Evolutionary conservation across 2,329 filamentous ascomycete genomes (phyloP).

Genomic region (Xylaria sp.): DNA sequence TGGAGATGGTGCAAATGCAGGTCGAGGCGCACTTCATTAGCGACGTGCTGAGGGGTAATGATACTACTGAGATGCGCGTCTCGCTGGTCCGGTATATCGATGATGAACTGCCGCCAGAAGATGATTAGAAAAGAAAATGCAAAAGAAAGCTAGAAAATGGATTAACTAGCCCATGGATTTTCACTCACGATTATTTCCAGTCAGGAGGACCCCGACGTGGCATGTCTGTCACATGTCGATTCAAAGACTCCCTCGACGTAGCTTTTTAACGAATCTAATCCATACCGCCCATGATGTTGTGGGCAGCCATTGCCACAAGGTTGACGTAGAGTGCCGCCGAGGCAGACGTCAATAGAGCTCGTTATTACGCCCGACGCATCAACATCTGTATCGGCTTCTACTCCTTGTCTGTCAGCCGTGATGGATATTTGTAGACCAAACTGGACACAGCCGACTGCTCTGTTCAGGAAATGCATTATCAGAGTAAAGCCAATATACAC

Average conservation of each 20-base stretch:
- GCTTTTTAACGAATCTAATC: not conserved
- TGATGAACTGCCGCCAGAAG: slow-evolving; percentile 95
- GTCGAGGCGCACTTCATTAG: slow-evolving; percentile 97
- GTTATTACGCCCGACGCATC: not conserved
- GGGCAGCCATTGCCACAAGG: not conserved
- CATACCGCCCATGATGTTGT: not conserved
- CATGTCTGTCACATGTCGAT: not conserved
- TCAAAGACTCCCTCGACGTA: not conserved
- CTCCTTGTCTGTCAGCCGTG: not conserved
- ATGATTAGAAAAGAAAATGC: slow-evolving; percentile 70
- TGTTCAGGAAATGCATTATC: not conserved
- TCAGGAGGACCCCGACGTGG: not conserved
- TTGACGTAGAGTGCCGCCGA: not conserved
- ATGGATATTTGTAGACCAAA: not conserved
- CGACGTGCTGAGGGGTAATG: slow-evolving; percentile 90
- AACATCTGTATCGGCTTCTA: not conserved
- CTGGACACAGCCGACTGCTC: no score
- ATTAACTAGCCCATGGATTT: not conserved
- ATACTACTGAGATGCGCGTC: slow-evolving; percentile 97
- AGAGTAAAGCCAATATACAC: not conserved
- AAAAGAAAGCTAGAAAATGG: not conserved
- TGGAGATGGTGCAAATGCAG: slow-evolving; percentile 99
- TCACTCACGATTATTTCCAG: not conserved
- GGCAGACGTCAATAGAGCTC: not conserved
- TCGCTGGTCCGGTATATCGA: slow-evolving; percentile 94